Evolutionary conservation across 306 rosid genomes (phyloP).

Genomic region (Clitoria ternatea): DNA sequence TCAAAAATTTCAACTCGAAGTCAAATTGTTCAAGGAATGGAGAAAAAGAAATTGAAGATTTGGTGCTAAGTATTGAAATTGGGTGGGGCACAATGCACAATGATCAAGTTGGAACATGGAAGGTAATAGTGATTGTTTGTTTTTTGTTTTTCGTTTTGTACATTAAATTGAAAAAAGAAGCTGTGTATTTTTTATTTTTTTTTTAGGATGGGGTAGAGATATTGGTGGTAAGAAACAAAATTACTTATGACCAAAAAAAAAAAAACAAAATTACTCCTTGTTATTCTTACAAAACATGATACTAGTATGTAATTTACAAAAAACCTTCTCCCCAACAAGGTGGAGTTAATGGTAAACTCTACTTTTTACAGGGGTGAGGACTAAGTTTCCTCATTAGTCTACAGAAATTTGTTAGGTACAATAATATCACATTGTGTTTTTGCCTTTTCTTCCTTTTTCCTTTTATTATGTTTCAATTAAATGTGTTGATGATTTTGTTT

Average conservation of each 20-base stretch:
- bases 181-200: not conserved
- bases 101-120: too few relatives aligned
- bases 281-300: not conserved
- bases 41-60: too few relatives aligned
- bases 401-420: not conserved
- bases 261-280: not conserved
- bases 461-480: too few relatives aligned
- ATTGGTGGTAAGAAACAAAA: not conserved
- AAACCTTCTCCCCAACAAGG: not conserved
- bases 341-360: not conserved
- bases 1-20: not conserved
- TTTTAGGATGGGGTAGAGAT: not conserved
- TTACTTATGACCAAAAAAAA: too few relatives aligned
- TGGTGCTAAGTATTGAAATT: too few relatives aligned
- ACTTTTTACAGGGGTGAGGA: not conserved
- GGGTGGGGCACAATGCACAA: too few relatives aligned
- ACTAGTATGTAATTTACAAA: not conserved
- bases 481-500: too few relatives aligned
- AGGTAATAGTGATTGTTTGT: not conserved
- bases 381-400: not conserved
- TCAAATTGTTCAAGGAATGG: slow-evolving; percentile 5
- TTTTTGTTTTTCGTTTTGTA: not conserved
- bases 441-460: not conserved
- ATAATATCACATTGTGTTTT: not conserved
- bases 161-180: not conserved